phyloP scores from a whole-genome alignment of 495 filamentous ascomycete species.

The Penicillium manginii region DNA sequence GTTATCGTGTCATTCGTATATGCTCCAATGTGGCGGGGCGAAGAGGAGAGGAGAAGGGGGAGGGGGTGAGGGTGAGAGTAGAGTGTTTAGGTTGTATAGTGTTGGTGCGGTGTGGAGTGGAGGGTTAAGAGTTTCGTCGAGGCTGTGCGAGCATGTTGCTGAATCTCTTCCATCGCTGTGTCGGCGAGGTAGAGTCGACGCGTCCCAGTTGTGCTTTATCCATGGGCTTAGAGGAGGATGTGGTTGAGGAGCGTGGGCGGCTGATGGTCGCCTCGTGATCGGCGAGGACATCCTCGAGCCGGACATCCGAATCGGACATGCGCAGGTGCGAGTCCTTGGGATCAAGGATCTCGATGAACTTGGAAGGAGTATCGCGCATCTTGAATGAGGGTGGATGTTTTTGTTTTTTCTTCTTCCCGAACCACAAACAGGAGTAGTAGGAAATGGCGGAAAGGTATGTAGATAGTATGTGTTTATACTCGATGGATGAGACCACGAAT shows the following conservation, averaged over 20 bases:
- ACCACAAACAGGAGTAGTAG: not conserved
- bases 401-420: not conserved
- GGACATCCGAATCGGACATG: slow-evolving; percentile 49
- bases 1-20: slow-evolving; percentile 21
- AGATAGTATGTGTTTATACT: slow-evolving; percentile 9
- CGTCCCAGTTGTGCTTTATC: slow-evolving; percentile 35
- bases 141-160: slow-evolving; percentile 41
- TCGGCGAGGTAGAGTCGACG: slow-evolving; percentile 30
- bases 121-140: slow-evolving; percentile 28
- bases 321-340: slow-evolving; percentile 36
- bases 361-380: slow-evolving; percentile 50
- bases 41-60: slow-evolving; percentile 1
- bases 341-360: slow-evolving; percentile 53
- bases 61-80: not conserved
- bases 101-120: not conserved
- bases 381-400: slow-evolving; percentile 8
- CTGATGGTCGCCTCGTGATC: slow-evolving; percentile 48
- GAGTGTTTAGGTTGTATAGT: not conserved
- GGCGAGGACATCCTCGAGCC: slow-evolving; percentile 53
- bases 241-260: slow-evolving; percentile 46
- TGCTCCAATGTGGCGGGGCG: not conserved
- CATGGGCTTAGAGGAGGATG: slow-evolving; percentile 41
- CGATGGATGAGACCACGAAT: slow-evolving; percentile 15
- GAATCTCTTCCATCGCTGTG: slow-evolving; percentile 46
- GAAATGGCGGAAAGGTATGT: not conserved